Evolutionary conservation across 2,329 filamentous ascomycete genomes (phyloP), one percentile per base, ranked within the genome.

Genomic region (Diaporthe longicolla): DNA sequence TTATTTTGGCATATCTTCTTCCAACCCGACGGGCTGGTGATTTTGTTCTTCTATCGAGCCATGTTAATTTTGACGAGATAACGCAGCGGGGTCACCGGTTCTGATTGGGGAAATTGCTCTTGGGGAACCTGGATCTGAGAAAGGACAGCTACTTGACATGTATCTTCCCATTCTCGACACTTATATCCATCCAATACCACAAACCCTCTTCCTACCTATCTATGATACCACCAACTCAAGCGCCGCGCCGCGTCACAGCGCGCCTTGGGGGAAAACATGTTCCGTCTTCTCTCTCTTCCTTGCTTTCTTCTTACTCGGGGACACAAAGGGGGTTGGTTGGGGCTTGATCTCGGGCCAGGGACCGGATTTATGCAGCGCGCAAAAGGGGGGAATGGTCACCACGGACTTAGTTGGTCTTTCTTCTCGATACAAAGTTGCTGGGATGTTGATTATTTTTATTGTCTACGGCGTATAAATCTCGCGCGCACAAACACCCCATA

Each of bases 381-480:
- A 59, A 35, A 70, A 26, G 11, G 37, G 43, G 40, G 45, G 15
- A 43, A 17, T 6, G 43, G 58, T 55, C 66, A 69, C 52, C 48
- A 17, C 48, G 68, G 59, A 55, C 43, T 32, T 61, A 26, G 35
- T 74, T 40, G n/a, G n/a, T n/a, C 17, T 29, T 73, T 75, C 65
- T 75, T 75, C 71, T 75, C 57, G 73, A 70, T 69, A 73, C 73
- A 75, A 75, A 73, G 32, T 68, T 68, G 63, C 32, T 68, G 48
- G 63, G 50, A 40, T 68, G 63, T 68, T 45, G 50, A 29, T 54
- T 68, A 15, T 35, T 70, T 75, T 58, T 48, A 48, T 48, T 48
- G 19, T 63, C 54, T 52, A 48, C 59, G 73, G 73, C 71, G 73
- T 75, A 75, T 71, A 75, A 73, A 70, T 54, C 70, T 15, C 11